A percentile compares a stretch with the other conserved stretches of the same genome.
These are phyloP conservation scores for Myriosclerotinia scirpicola DNA, from an alignment of 2,329 filamentous ascomycete species.

Conservation along the genomic window DNA sequence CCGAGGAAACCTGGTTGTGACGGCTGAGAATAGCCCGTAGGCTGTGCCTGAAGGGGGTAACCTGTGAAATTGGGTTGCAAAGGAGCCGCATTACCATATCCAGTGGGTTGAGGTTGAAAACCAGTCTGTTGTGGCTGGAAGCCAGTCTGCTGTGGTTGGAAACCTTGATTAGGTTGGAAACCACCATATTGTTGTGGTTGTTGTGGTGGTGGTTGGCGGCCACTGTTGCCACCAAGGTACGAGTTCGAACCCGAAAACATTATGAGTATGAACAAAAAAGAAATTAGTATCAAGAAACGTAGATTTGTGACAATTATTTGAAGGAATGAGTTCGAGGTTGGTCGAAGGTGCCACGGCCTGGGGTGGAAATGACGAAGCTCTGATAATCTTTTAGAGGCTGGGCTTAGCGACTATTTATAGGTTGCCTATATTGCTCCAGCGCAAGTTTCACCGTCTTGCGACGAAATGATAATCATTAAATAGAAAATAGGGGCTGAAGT, in stretches of 20 bases:
- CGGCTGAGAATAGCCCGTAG: constrained; percentile 52
- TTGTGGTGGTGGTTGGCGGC: constrained; percentile 50
- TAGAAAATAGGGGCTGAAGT: constrained; percentile 12
- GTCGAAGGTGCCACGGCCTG: constrained; percentile 21
- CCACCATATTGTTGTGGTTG: constrained; percentile 38
- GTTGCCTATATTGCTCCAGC: neutral
- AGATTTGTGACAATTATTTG: constrained; percentile 19
- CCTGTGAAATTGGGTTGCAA: constrained; percentile 39
- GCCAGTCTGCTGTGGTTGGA: constrained; percentile 32
- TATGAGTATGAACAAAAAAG: constrained; percentile 36
- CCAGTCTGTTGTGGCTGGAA: constrained; percentile 31
- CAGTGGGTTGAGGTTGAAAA: constrained; percentile 34
- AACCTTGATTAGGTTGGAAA: constrained; percentile 22
- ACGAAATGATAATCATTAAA: constrained; percentile 14
- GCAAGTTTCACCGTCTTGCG: constrained; percentile 19
- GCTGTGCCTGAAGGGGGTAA: constrained; percentile 39
- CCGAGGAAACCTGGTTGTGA: constrained; percentile 61
- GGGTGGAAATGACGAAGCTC: constrained; percentile 30
- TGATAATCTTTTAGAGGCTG: constrained; percentile 21
- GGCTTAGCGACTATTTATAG: constrained; percentile 24
- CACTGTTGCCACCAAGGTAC: constrained; percentile 77
- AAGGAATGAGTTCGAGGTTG: constrained; percentile 20
- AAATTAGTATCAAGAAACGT: constrained; percentile 25
- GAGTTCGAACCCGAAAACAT: constrained; percentile 94
- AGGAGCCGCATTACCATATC: constrained; percentile 39